Conservation (phyloP, 805 yeast genomes). For the Torulaspora indica region DNA sequence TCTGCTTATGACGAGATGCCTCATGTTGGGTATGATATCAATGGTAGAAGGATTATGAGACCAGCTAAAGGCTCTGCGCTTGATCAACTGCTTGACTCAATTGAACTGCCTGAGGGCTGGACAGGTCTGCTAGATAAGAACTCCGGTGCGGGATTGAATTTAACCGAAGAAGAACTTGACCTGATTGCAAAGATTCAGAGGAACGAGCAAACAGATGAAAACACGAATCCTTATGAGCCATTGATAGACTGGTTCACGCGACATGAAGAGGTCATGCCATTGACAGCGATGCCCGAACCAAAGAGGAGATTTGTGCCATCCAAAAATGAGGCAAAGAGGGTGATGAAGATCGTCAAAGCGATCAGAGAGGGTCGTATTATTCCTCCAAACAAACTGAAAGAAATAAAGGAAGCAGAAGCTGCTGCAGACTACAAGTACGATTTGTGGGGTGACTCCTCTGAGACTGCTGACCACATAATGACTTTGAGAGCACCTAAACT, state of each 20-base stretch:
- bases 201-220: slow-evolving; percentile 77
- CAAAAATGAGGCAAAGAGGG: slow-evolving; percentile 90
- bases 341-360: slow-evolving; percentile 94
- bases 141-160: slow-evolving; percentile 79
- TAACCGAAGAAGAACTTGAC: slow-evolving; percentile 83
- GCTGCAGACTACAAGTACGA: slow-evolving; percentile 60
- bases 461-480: slow-evolving; percentile 70
- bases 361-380: slow-evolving; percentile 93
- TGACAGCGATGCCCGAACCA: slow-evolving; percentile 93
- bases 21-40: slow-evolving; percentile 93
- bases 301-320: slow-evolving; percentile 96
- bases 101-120: slow-evolving; percentile 98
- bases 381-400: slow-evolving; percentile 58
- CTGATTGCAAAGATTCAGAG: slow-evolving; percentile 79
- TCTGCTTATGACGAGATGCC: slow-evolving; percentile 96
- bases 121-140: slow-evolving; percentile 89
- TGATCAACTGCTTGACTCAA: slow-evolving; percentile 80
- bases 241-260: slow-evolving; percentile 93
- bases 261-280: slow-evolving; percentile 80
- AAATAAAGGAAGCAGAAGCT: slow-evolving; percentile 47
- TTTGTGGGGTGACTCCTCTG: slow-evolving; percentile 77
- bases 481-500: slow-evolving; percentile 90
- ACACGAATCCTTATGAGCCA: slow-evolving; percentile 85
- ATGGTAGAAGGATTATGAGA: slow-evolving; percentile 97
- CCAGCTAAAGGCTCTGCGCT: slow-evolving; percentile 96